A percentile compares a stretch with the other conserved stretches of the same genome.
Evolutionary conservation across 306 rosid genomes (phyloP).

Genomic region (Geum urbanum): DNA sequence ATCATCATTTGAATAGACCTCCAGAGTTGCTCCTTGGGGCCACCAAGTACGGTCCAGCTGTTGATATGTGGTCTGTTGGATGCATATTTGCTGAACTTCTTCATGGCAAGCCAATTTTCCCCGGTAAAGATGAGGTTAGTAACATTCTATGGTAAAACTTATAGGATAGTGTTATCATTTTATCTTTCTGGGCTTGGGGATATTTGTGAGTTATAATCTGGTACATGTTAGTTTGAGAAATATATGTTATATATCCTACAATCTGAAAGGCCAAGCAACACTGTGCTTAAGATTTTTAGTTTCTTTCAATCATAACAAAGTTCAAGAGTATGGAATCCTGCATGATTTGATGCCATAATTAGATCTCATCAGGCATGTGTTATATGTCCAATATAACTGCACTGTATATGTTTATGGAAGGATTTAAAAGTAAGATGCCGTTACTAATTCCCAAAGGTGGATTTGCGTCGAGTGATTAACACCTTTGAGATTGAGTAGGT

Average conservation of each 20-base stretch:
- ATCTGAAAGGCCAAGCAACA: not conserved
- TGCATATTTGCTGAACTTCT: conserved; percentile 54
- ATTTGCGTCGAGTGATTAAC: not conserved
- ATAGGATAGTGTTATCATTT: not conserved
- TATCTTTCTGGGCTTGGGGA: not conserved
- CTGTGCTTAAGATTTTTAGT: not conserved
- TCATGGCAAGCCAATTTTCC: conserved; percentile 57
- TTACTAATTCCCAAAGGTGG: not conserved
- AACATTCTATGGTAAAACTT: conserved; percentile 7
- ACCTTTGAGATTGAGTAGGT: not conserved
- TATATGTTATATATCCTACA: not conserved
- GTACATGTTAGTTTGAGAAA: not conserved
- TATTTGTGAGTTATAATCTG: not conserved
- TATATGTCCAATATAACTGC: not conserved
- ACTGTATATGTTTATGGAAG: not conserved
- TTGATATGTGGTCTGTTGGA: conserved; percentile 60
- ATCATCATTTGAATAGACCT: conserved; percentile 32
- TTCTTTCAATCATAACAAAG: not conserved
- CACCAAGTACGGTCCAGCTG: conserved; percentile 54
- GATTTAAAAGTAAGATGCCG: not conserved
- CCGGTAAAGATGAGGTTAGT: conserved; percentile 52
- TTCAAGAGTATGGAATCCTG: not conserved
- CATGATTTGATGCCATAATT: not conserved
- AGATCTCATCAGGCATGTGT: not conserved
- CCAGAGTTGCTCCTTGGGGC: conserved; percentile 55